Evolutionary conservation across 768 basidiomycete species (phyloP).

Genomic region (Infundibulicybe gibba): DNA sequence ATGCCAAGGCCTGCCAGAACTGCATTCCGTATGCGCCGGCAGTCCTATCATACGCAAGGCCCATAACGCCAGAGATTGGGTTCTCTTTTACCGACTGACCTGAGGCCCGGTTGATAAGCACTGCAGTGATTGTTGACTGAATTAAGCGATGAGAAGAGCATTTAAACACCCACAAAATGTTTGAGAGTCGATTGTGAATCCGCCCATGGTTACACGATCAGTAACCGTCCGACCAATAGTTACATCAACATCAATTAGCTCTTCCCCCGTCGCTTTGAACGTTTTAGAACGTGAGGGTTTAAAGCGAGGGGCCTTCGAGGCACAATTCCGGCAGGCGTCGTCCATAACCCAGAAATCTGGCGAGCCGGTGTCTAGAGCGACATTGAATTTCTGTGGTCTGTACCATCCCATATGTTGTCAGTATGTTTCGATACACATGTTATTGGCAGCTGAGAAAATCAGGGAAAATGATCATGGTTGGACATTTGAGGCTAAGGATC

Average conservation of each 20-base stretch:
- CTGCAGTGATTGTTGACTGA: constrained; percentile 37
- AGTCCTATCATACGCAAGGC: constrained; percentile 63
- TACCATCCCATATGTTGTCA: no score
- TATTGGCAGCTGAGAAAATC: no score
- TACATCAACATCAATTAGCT: constrained; percentile 53
- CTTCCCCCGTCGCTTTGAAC: constrained; percentile 17
- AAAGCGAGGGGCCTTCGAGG: constrained; percentile 36
- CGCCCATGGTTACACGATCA: constrained; percentile 70
- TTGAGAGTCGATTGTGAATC: no score
- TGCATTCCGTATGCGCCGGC: constrained; percentile 53
- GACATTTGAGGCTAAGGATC: not conserved
- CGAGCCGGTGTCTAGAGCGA: constrained; percentile 91
- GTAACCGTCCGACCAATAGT: constrained; percentile 50
- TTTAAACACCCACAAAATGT: no score
- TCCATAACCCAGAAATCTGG: constrained; percentile 87
- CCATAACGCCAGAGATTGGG: constrained; percentile 66
- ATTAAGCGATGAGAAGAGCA: no score
- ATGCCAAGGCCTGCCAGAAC: constrained; percentile 60
- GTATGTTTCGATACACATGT: no score
- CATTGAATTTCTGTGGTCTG: constrained; percentile 65
- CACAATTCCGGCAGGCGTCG: constrained; percentile 41
- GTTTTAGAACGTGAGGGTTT: constrained; percentile 38
- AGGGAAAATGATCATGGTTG: no score
- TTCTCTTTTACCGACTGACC: constrained; percentile 41
- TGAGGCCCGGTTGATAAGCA: constrained; percentile 54